Conservation (phyloP, 1,139 yeast species). For the Suhomyces choctaworum region DNA sequence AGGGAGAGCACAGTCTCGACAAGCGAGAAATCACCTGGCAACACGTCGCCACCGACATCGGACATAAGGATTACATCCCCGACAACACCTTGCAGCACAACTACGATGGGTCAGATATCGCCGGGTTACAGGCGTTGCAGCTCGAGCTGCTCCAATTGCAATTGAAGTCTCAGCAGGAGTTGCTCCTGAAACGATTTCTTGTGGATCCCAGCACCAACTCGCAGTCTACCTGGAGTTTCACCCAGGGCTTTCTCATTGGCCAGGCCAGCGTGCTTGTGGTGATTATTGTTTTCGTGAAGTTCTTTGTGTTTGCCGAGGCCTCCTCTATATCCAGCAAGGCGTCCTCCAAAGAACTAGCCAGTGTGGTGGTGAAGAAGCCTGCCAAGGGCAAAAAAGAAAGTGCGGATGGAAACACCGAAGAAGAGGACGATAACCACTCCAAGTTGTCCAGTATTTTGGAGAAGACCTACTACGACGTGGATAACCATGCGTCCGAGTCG, state of each 20-base stretch:
- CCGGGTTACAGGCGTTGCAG: conserved; percentile 2
- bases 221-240: conserved; percentile 54
- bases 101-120: too few species aligned
- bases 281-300: conserved; percentile 74
- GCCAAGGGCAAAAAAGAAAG: conserved; percentile 16
- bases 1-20: background rate
- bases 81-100: too few species aligned
- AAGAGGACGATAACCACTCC: conserved; percentile 20
- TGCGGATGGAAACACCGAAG: conserved; percentile 23
- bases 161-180: conserved; percentile 35
- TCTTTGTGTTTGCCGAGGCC: conserved; percentile 85
- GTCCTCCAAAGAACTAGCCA: conserved; percentile 34
- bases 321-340: conserved; percentile 34
- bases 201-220: conserved; percentile 20
- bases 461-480: conserved; percentile 89
- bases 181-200: conserved; percentile 32
- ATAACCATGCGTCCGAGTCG: conserved; percentile 83
- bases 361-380: conserved; percentile 40
- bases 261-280: conserved; percentile 80
- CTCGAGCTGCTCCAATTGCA: conserved; percentile 32
- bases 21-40: too few species aligned
- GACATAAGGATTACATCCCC: too few species aligned
- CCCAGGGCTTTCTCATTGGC: conserved; percentile 78
- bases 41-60: too few species aligned
- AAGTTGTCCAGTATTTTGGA: conserved; percentile 61